These are phyloP conservation scores for Fusarium sp. DNA, from an alignment of 2,329 filamentous ascomycete species.

Conservation along the genomic window DNA sequence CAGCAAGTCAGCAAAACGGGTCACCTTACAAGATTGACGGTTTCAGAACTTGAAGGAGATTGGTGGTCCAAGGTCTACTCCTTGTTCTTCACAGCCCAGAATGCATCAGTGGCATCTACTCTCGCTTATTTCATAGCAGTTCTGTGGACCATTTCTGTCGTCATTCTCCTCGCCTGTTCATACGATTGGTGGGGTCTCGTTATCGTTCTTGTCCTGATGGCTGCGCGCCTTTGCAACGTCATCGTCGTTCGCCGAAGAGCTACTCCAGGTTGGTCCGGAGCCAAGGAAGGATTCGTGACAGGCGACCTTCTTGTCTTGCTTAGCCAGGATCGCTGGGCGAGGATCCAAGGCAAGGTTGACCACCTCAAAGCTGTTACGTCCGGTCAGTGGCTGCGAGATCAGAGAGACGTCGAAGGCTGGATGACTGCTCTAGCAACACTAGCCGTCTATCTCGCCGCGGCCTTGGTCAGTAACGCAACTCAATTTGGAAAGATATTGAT, in stretches of 20 bases:
- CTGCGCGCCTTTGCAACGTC: not conserved
- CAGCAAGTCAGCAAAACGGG: not conserved
- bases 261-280: not conserved
- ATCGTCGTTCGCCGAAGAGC: not conserved
- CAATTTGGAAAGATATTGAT: not conserved
- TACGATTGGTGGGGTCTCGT: not conserved
- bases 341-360: not conserved
- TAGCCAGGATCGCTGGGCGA: not conserved
- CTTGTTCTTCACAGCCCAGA: not conserved
- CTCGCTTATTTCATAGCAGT: not conserved
- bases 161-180: not conserved
- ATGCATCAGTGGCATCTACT: not conserved
- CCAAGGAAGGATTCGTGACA: not conserved
- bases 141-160: not conserved
- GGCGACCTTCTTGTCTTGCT: not conserved
- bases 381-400: not conserved
- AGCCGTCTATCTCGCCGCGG: not conserved
- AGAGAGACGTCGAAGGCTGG: not conserved
- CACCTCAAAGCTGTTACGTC: not conserved
- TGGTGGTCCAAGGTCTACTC: not conserved
- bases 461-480: not conserved
- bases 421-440: not conserved
- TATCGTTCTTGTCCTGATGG: not conserved
- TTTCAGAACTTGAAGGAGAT: not conserved
- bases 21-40: not conserved